Evolutionary conservation across 768 basidiomycete species (phyloP).

Genomic region (Hortiboletus campestris): DNA sequence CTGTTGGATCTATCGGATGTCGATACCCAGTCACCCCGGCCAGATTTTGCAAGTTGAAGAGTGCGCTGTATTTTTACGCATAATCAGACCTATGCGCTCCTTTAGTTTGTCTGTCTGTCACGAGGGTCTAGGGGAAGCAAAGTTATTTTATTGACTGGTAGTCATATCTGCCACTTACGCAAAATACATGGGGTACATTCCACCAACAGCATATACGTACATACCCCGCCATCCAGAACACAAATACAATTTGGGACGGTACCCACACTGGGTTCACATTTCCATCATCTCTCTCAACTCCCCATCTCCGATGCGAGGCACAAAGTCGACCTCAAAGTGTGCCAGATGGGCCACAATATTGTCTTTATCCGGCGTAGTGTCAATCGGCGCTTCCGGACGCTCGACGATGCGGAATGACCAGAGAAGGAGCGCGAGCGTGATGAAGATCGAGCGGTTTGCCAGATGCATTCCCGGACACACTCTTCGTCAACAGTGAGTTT

Average conservation of each 20-base stretch:
- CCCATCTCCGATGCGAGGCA: constrained; percentile 37
- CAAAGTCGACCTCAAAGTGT: constrained; percentile 55
- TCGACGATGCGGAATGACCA: constrained; percentile 59
- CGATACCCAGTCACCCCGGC: too few species aligned
- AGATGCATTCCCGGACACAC: constrained; percentile 65
- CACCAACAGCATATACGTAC: background rate
- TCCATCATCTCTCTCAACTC: constrained; percentile 18
- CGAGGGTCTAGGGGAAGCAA: too few species aligned
- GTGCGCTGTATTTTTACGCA: too few species aligned
- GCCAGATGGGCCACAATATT: constrained; percentile 54
- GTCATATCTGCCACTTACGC: too few species aligned
- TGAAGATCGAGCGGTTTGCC: constrained; percentile 49
- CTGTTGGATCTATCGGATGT: too few species aligned
- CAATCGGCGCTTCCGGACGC: constrained; percentile 49
- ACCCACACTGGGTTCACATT: background rate
- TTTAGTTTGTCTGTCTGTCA: too few species aligned
- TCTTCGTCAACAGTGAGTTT: constrained; percentile 22
- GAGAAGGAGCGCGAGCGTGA: constrained; percentile 56
- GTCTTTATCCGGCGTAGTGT: constrained; percentile 51
- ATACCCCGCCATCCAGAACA: too few species aligned
- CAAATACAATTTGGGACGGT: background rate
- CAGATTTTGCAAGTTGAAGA: too few species aligned
- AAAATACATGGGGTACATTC: too few species aligned
- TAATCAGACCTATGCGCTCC: too few species aligned
- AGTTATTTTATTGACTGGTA: too few species aligned